Evolutionary conservation across 208 protist genomes (phyloP).

Genomic region (Wallacemonas sp.): DNA sequence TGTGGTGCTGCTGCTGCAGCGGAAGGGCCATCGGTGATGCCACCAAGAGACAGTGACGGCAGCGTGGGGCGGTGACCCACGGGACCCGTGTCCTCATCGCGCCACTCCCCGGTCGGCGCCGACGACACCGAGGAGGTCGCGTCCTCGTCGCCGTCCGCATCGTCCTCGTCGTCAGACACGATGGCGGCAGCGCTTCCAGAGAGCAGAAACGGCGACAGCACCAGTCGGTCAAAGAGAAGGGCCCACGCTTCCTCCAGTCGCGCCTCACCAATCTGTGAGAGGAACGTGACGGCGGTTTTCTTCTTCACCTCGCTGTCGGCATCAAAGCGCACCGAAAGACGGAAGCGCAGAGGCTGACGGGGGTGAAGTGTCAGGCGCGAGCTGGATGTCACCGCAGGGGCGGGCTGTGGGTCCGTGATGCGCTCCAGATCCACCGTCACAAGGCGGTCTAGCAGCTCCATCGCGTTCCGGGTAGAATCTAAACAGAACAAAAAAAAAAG

Average conservation of each 20-base stretch:
- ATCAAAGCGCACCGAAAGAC: conserved; percentile 17
- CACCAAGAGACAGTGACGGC: conserved; percentile 2
- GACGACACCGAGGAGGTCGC: background rate
- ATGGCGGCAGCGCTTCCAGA: conserved; percentile 2
- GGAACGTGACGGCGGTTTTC: conserved; percentile 3
- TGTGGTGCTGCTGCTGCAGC: no score
- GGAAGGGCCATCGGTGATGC: no score
- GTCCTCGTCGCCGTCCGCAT: background rate
- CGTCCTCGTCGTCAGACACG: background rate
- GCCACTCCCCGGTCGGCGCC: conserved; percentile 2
- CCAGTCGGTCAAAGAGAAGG: conserved; percentile 11
- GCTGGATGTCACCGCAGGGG: no score
- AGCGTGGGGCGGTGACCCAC: conserved; percentile 3
- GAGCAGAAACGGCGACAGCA: conserved; percentile 18
- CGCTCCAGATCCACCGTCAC: conserved; percentile 4
- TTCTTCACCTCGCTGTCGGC: conserved; percentile 1
- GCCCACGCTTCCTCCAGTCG: conserved; percentile 12
- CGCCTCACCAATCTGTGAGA: conserved; percentile 14
- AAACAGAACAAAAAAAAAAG: background rate
- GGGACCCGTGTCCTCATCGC: background rate
- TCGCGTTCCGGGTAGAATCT: no score
- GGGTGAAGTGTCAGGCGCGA: conserved; percentile 14
- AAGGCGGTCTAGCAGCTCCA: conserved; percentile 17
- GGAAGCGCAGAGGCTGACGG: conserved; percentile 7
- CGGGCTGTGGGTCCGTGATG: background rate